Conservation (phyloP, 371 early-diverging fungal genomes). For the Mortierella sp. region DNA sequence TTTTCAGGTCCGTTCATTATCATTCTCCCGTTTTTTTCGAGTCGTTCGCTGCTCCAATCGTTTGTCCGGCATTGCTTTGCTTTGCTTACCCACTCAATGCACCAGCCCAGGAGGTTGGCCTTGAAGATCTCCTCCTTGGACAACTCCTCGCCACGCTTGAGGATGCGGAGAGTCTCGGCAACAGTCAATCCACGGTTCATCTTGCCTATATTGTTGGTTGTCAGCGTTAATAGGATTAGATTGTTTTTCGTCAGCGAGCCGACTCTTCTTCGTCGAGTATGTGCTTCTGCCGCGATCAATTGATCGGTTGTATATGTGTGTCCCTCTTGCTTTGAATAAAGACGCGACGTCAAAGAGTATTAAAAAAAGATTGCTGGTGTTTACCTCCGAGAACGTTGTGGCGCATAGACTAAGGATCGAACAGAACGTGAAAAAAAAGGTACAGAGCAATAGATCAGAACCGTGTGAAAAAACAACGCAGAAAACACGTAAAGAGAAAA, state of each 20-base stretch:
- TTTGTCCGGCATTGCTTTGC: not conserved
- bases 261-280: not conserved
- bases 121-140: conserved; percentile 87
- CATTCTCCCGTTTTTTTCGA: not conserved
- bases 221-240: not conserved
- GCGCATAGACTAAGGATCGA: conserved; percentile 68
- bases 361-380: conserved; percentile 7
- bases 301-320: not conserved
- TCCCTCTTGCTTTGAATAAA: not conserved
- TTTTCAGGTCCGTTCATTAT: not conserved
- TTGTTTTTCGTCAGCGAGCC: not conserved
- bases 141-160: conserved; percentile 76
- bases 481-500: not conserved
- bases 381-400: conserved; percentile 89
- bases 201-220: conserved; percentile 74
- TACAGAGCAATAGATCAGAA: not conserved
- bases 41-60: too few relatives aligned
- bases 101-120: conserved; percentile 95
- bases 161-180: conserved; percentile 86
- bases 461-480: not conserved
- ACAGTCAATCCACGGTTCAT: conserved; percentile 98
- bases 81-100: conserved; percentile 86
- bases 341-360: not conserved
- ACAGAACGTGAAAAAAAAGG: not conserved
- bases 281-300: not conserved